Conservation (phyloP, 225 moss, liverwort and hornwort genomes). For the Bryum argenteum region DNA sequence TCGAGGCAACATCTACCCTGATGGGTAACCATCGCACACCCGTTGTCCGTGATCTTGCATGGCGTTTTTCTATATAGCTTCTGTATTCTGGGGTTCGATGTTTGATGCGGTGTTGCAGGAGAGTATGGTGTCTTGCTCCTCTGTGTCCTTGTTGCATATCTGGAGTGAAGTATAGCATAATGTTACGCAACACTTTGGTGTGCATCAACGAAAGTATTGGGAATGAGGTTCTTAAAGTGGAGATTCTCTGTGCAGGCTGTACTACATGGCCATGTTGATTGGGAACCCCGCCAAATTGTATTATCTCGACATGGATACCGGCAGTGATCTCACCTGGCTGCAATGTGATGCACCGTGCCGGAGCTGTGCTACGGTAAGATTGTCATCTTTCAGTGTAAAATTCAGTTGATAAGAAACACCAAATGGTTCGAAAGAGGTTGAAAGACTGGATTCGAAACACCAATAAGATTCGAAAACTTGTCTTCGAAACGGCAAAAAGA, state of each 20-base stretch:
- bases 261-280: conserved; percentile 68
- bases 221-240: background rate
- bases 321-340: conserved; percentile 91
- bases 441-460: too few species aligned
- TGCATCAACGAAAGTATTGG: too few species aligned
- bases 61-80: background rate
- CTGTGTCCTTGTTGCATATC: background rate
- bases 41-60: too few species aligned
- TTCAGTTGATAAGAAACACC: too few species aligned
- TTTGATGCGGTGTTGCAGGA: background rate
- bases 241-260: conserved; percentile 56
- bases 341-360: conserved; percentile 91
- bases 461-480: too few species aligned
- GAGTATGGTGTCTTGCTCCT: background rate
- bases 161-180: background rate
- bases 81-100: conserved; percentile 1
- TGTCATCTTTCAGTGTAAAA: background rate
- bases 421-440: too few species aligned
- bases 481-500: too few species aligned
- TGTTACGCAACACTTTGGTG: background rate
- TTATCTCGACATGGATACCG: conserved; percentile 79
- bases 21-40: conserved; percentile 75
- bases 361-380: conserved; percentile 72
- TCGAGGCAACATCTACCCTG: conserved; percentile 80
- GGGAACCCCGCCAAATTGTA: conserved; percentile 72